Conservation (phyloP, 768 basidiomycete species). For the Leccinellum luteum region DNA sequence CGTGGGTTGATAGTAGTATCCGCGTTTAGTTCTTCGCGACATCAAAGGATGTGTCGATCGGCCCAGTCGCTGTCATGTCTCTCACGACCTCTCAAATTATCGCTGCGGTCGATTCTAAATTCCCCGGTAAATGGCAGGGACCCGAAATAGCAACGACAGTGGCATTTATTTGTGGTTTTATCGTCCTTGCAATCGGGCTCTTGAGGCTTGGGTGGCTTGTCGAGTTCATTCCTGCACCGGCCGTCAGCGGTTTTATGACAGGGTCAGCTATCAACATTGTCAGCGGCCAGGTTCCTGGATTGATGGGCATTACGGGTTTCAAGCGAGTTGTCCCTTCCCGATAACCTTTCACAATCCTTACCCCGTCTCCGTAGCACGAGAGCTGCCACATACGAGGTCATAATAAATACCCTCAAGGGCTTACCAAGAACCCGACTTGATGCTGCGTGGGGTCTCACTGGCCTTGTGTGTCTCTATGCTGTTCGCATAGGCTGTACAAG, state of each 20-base stretch:
- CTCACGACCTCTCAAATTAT: neutral
- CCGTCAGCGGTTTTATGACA: neutral
- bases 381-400: neutral
- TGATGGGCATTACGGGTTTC: neutral
- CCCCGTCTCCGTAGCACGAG: neutral
- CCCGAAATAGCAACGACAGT: neutral
- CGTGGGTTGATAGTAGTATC: neutral
- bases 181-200: neutral
- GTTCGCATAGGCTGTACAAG: neutral
- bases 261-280: neutral
- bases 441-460: neutral
- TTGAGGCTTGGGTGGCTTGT: neutral
- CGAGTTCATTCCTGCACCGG: neutral
- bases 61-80: neutral
- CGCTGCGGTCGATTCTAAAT: neutral
- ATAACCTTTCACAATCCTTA: neutral
- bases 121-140: neutral
- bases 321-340: neutral
- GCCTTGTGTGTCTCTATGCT: neutral
- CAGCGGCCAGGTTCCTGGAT: neutral
- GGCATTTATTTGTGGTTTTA: neutral
- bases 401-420: neutral
- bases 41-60: neutral
- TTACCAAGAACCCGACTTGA: neutral
- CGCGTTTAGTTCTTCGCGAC: neutral